These are phyloP conservation scores for Naematelia aurantialba DNA, from an alignment of 768 basidiomycete genomes.

Conservation along the genomic window DNA sequence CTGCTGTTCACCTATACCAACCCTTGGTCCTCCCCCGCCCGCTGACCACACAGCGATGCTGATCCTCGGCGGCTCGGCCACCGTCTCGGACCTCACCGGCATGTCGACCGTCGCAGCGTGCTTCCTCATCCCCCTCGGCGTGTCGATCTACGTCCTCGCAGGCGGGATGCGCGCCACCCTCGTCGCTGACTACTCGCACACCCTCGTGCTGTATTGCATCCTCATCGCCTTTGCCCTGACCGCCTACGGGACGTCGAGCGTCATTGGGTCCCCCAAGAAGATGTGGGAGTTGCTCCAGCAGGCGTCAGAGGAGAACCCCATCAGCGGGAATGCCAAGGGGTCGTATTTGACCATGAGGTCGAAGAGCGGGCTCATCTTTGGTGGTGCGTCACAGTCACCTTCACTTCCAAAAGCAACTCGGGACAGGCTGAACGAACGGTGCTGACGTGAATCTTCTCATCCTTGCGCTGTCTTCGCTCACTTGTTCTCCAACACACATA, in stretches of 20 bases:
- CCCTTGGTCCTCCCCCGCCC: neutral
- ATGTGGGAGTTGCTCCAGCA: slow-evolving; percentile 77
- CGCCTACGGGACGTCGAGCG: slow-evolving; percentile 69
- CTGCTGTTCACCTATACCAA: neutral
- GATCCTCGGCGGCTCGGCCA: slow-evolving; percentile 62
- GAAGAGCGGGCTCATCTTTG: slow-evolving; percentile 73
- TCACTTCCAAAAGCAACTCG: neutral
- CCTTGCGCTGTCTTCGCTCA: neutral
- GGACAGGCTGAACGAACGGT: no score
- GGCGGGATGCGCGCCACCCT: slow-evolving; percentile 51
- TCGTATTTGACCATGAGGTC: slow-evolving; percentile 79
- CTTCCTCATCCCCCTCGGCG: slow-evolving; percentile 68
- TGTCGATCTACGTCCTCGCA: slow-evolving; percentile 64
- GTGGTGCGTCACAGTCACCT: slow-evolving; percentile 37
- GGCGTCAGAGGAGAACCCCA: slow-evolving; percentile 59
- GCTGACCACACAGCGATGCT: slow-evolving; percentile 42
- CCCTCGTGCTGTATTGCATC: slow-evolving; percentile 77
- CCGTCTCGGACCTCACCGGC: slow-evolving; percentile 80
- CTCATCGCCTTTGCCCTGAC: slow-evolving; percentile 72
- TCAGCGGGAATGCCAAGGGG: slow-evolving; percentile 76
- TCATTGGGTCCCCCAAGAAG: slow-evolving; percentile 67
- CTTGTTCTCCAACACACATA: neutral
- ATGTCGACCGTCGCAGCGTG: slow-evolving; percentile 87
- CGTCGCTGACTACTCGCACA: slow-evolving; percentile 65
- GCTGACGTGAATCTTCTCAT: no score